Conservation (phyloP, 208 protist genomes). For the Leishmania tarentolae region DNA sequence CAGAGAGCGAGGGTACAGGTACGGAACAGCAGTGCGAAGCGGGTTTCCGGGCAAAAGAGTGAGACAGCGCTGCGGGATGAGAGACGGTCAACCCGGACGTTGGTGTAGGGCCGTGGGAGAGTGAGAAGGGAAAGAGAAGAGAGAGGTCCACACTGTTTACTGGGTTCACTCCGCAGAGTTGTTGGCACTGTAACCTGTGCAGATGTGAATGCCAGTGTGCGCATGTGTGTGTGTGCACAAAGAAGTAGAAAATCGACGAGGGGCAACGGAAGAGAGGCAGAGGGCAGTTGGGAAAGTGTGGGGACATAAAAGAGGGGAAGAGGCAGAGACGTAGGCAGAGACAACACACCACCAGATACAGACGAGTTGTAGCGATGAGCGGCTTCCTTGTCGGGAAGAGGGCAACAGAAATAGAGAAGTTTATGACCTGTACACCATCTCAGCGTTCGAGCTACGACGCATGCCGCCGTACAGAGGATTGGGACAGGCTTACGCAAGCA, state of each 20-base stretch:
- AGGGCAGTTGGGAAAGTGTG: not conserved
- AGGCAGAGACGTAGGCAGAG: not conserved
- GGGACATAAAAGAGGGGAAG: not conserved
- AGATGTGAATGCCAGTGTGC: not conserved
- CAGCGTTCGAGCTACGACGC: not conserved
- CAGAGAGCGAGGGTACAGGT: not conserved
- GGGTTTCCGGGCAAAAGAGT: no score
- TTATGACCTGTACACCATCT: not conserved
- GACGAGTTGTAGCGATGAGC: not conserved
- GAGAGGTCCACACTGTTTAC: conserved; percentile 7
- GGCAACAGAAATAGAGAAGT: not conserved
- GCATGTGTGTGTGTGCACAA: not conserved
- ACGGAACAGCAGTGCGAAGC: not conserved
- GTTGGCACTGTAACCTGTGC: conserved; percentile 8
- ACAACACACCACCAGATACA: not conserved
- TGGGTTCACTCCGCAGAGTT: conserved; percentile 20
- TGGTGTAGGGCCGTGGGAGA: not conserved
- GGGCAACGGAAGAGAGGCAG: not conserved
- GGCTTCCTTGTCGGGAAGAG: not conserved
- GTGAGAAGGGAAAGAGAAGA: not conserved
- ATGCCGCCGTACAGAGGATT: not conserved
- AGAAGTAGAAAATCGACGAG: not conserved
- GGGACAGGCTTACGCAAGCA: not conserved
- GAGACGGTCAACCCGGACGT: not conserved
- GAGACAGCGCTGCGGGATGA: not conserved